A percentile compares a stretch with the other conserved stretches of the same genome.
Conservation (phyloP, 169 alveolate species). For the Plasmodium knowlesi region DNA sequence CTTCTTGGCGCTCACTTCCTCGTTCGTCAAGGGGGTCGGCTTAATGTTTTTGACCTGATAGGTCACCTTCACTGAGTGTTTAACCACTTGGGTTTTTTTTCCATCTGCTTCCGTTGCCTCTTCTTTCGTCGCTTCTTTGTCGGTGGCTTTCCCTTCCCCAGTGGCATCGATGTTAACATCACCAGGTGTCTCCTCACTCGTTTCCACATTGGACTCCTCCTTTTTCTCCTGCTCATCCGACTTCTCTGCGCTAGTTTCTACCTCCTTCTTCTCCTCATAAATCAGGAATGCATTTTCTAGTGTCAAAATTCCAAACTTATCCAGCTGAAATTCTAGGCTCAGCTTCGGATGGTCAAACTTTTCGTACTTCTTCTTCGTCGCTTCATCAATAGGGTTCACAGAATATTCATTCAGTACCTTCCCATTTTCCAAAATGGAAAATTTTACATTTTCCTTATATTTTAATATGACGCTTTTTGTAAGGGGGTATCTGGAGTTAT, state of each 20-base stretch:
- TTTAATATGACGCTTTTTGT: slow-evolving; percentile 43
- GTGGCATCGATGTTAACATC: background rate
- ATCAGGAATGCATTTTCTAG: slow-evolving; percentile 3
- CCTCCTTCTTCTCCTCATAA: slow-evolving; percentile 52
- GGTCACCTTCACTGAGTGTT: slow-evolving; percentile 35
- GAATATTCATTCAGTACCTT: slow-evolving; percentile 21
- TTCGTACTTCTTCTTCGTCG: slow-evolving; percentile 34
- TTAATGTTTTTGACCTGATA: slow-evolving; percentile 24
- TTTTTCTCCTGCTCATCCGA: background rate
- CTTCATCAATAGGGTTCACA: slow-evolving; percentile 10
- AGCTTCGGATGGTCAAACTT: slow-evolving; percentile 31
- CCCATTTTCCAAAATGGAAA: slow-evolving; percentile 70
- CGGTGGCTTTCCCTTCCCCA: slow-evolving; percentile 2
- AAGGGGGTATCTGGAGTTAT: slow-evolving; percentile 45
- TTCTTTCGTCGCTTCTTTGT: background rate
- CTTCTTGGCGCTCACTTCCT: slow-evolving; percentile 54
- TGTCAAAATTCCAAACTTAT: slow-evolving; percentile 48
- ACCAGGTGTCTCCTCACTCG: background rate
- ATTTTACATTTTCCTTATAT: slow-evolving; percentile 53
- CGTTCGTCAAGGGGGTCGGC: slow-evolving; percentile 48
- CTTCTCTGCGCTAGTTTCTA: background rate
- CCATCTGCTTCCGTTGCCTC: background rate
- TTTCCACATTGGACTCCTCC: slow-evolving; percentile 16
- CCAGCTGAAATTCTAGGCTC: slow-evolving; percentile 35
- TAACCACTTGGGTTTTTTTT: slow-evolving; percentile 22